Evolutionary conservation across 495 filamentous ascomycete genomes (phyloP).

Genomic region (Tetracladium marchalianum): DNA sequence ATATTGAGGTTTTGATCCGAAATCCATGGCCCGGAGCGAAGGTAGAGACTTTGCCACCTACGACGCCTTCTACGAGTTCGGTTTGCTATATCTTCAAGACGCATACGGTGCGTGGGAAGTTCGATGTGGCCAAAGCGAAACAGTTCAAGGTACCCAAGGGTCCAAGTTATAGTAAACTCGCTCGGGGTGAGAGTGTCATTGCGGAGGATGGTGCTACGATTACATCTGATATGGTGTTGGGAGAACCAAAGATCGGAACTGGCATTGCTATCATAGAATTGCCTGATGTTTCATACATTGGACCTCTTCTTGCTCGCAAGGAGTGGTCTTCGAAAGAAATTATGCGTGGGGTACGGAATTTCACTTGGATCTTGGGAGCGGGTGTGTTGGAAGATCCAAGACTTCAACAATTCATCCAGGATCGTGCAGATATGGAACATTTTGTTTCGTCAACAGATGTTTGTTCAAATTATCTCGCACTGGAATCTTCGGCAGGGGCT

Average conservation of each 20-base stretch:
- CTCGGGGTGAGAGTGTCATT: slow-evolving; percentile 37
- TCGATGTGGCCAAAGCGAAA: slow-evolving; percentile 52
- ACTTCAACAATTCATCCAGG: slow-evolving; percentile 58
- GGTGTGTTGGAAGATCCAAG: slow-evolving; percentile 51
- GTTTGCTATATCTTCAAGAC: slow-evolving; percentile 78
- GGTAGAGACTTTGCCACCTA: slow-evolving; percentile 52
- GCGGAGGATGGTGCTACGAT: slow-evolving; percentile 46
- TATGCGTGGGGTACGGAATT: slow-evolving; percentile 52
- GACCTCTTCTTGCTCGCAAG: slow-evolving; percentile 49
- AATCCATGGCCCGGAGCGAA: slow-evolving; percentile 75
- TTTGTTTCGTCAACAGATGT: slow-evolving; percentile 61
- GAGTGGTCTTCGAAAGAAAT: slow-evolving; percentile 65
- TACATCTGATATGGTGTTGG: slow-evolving; percentile 42
- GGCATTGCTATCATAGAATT: slow-evolving; percentile 78
- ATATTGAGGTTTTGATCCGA: slow-evolving; percentile 66
- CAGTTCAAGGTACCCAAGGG: slow-evolving; percentile 45
- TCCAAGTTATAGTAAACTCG: slow-evolving; percentile 39
- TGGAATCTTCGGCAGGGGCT: slow-evolving; percentile 52
- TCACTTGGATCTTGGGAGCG: slow-evolving; percentile 74
- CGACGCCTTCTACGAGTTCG: slow-evolving; percentile 51
- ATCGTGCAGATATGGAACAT: slow-evolving; percentile 53
- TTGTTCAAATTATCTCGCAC: slow-evolving; percentile 60
- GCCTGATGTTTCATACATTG: slow-evolving; percentile 56
- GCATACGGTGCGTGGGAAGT: slow-evolving; percentile 69
- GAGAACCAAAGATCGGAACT: slow-evolving; percentile 28